A percentile compares a stretch with the other conserved stretches of the same genome.
Conservation (phyloP, 129 eudicot species). For the Flaveria linearis region DNA sequence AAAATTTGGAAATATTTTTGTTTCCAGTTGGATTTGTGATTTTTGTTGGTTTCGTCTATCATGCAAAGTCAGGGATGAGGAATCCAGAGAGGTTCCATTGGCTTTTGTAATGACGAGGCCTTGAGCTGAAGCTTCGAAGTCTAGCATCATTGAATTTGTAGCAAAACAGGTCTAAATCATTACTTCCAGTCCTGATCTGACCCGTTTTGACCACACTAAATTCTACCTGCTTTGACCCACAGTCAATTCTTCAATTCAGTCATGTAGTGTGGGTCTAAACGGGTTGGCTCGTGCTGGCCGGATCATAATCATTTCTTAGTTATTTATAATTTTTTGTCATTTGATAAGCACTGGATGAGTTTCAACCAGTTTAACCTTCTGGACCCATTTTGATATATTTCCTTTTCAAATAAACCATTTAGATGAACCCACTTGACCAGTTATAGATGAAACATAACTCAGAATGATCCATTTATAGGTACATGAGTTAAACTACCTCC, state of each 20-base stretch:
- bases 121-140: slow-evolving; percentile 47
- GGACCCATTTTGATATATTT: not conserved
- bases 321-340: not conserved
- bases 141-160: slow-evolving; percentile 56
- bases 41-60: too few species aligned
- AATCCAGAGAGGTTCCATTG: slow-evolving; percentile 86
- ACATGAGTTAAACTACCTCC: not conserved
- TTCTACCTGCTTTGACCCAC: not conserved
- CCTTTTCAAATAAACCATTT: not conserved
- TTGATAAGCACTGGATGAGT: not conserved
- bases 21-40: too few species aligned
- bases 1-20: too few species aligned
- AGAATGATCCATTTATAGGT: not conserved
- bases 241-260: not conserved
- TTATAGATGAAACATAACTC: not conserved
- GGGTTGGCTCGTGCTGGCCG: not conserved
- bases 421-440: not conserved
- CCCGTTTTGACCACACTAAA: not conserved
- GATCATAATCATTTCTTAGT: not conserved
- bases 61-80: slow-evolving; percentile 43
- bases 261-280: not conserved
- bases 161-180: slow-evolving; percentile 62
- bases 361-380: not conserved
- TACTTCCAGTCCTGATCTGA: not conserved
- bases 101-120: slow-evolving; percentile 67